Evolutionary conservation across 2,329 filamentous ascomycete species (phyloP), one percentile per base, ranked within the genome.

Genomic region (Bipolaris victoriae): DNA sequence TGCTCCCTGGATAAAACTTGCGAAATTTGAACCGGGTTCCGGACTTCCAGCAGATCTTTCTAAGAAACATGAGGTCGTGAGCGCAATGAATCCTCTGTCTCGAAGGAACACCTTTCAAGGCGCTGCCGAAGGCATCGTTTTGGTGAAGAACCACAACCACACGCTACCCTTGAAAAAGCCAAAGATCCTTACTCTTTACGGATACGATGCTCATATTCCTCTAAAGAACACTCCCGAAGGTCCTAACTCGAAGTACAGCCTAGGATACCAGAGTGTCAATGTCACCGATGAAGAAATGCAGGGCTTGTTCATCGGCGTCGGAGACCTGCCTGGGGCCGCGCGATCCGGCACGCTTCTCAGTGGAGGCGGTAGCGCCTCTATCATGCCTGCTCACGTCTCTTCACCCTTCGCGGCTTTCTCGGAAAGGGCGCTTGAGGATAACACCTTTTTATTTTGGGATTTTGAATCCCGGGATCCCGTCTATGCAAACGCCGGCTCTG

Each of bases 111-210:
- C 15, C 31, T 35, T 35, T 6, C 31, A 35, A 15, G 31, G 31
- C 10, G 31, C 31, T 35, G 10, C 31, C 9, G 31, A 35, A 35
- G 31, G 31, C 7, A 15, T 35, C 31, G 72, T 75, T 1, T 48
- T 76, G 33, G 59, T 82, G 18, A 82, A 83, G 65, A 85, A 85
- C 52, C 69, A 82, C 18, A 81, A 84, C 45, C 78, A 85, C 3
- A 78, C 80, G 0, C 60, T 86, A 3, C 83, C 83, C 0, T 67
- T 85, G 26, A 57, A 4, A 64, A 82, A 49, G 79, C 78, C 46
- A 29, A 49, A 52, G 18, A 35, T 35, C 1, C 31, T 15, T 35
- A 35, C 5, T 35, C 31, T 35, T 11, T 35, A 35, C 13, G 31
- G 31, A 35, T 35, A 35, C 31, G 31, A 35, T 35, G 46, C 49